Conservation (phyloP, 441 rosid genomes). For the Populus hybrid region DNA sequence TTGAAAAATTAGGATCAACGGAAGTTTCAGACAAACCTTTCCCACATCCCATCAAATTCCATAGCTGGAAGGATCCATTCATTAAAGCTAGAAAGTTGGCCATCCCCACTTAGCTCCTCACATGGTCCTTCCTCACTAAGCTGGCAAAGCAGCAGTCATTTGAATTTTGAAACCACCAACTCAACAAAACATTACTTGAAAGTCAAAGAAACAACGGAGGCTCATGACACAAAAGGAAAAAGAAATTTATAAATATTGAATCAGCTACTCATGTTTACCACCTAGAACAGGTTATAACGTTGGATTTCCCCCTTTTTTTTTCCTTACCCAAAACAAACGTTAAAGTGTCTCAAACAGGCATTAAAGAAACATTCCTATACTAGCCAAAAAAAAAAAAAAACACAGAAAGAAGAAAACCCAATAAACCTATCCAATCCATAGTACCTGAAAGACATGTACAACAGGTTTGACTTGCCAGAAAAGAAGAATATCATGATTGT, state of each 20-base stretch:
- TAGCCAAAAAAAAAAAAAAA: neutral
- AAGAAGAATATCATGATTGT: slow-evolving; percentile 73
- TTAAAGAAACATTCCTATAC: neutral
- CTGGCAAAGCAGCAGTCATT: slow-evolving; percentile 37
- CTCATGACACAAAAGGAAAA: neutral
- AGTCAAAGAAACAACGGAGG: neutral
- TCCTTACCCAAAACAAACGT: neutral
- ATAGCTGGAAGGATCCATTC: slow-evolving; percentile 98
- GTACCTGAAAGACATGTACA: slow-evolving; percentile 94
- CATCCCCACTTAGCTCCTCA: slow-evolving; percentile 76
- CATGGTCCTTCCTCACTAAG: slow-evolving; percentile 96
- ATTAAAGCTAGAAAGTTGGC: slow-evolving; percentile 82
- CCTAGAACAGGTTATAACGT: neutral
- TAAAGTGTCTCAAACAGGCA: neutral
- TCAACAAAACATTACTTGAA: slow-evolving; percentile 2
- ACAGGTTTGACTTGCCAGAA: slow-evolving; percentile 97
- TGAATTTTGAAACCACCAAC: slow-evolving; percentile 3
- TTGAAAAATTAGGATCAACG: neutral
- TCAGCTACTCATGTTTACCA: neutral
- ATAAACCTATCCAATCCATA: neutral
- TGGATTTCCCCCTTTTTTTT: neutral
- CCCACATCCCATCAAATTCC: slow-evolving; percentile 99
- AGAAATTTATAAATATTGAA: neutral
- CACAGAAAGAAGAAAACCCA: neutral
- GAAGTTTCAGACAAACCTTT: slow-evolving; percentile 55